Evolutionary conservation across 108 stramenopile genomes (phyloP), one percentile per base, ranked within the genome.

Genomic region (Skeletonema marinoi): DNA sequence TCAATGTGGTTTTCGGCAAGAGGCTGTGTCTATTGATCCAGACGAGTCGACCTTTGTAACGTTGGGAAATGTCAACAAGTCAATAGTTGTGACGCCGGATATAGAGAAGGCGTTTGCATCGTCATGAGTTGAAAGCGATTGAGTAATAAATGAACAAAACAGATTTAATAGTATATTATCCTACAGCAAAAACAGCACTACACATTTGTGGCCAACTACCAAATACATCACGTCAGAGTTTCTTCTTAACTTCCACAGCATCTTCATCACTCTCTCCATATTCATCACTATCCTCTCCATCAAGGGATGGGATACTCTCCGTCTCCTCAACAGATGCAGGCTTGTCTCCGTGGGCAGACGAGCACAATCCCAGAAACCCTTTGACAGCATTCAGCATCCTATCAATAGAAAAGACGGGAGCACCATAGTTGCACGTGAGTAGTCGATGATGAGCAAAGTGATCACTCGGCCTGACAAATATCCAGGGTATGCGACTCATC

Each of bases 21-120:
- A 96, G 69, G 90, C 90, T n/a, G 95, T 90, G 1, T 46, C 75
- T 10, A 88, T 96, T 44, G 92, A 94, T 74, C 68, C 84, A 6
- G 87, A 80, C 7, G 75, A 89, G 44, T 75, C 70, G 14, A 86
- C 77, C 4, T 92, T 87, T 71, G 68, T 88, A 30, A 58, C 78
- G 10, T 64, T 96, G 59, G 95, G 95, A 50, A 63, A 80, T 60
- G 87, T 96, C 30, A 65, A 79, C 36, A 93, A 96, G 78, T 91
- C 92, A 8, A 71, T 94, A 19, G 87, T 96, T 12, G 85, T 93
- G 16, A 91, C 95, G 46, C 95, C 95, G 1, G 88, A 91, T 80
- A 76, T 94, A 46, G 44, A 46, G 44, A 16, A 46, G 16, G 44
- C 44, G 16, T 46, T 46, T 46, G 44, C 44, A 3, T 46, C 5